Evolutionary conservation across 768 basidiomycete genomes (phyloP).

Genomic region (Psilocybe tampanensis): DNA sequence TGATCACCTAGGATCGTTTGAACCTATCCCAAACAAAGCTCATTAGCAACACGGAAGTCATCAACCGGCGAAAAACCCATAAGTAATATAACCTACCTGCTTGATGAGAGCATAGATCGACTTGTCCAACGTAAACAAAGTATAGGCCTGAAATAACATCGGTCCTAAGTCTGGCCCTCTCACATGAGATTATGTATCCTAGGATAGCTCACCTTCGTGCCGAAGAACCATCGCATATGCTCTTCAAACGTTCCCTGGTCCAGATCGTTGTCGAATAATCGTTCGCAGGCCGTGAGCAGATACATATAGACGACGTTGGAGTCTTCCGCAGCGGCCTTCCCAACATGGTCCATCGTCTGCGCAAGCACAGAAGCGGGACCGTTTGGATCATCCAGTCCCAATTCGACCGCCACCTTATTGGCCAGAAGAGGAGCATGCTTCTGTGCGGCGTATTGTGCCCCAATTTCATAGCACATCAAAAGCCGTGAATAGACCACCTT

Average conservation of each 20-base stretch:
- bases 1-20: slow-evolving; percentile 84
- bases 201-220: slow-evolving; percentile 63
- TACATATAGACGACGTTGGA: slow-evolving; percentile 84
- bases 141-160: slow-evolving; percentile 68
- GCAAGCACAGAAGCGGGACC: slow-evolving; percentile 70
- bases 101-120: slow-evolving; percentile 87
- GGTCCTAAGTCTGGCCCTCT: slow-evolving; percentile 13
- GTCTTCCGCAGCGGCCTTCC: slow-evolving; percentile 48
- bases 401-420: slow-evolving; percentile 80
- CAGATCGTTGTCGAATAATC: slow-evolving; percentile 90
- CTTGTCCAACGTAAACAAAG: slow-evolving; percentile 93
- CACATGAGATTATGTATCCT: slow-evolving; percentile 10
- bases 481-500: slow-evolving; percentile 91
- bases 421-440: slow-evolving; percentile 67
- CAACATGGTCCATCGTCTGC: slow-evolving; percentile 65
- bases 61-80: not conserved
- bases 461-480: slow-evolving; percentile 81
- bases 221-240: slow-evolving; percentile 93
- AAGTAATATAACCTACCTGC: slow-evolving; percentile 59
- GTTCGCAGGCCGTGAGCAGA: slow-evolving; percentile 88
- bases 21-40: slow-evolving; percentile 53
- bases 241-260: slow-evolving; percentile 95
- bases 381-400: slow-evolving; percentile 85
- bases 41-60: not conserved
- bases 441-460: slow-evolving; percentile 66